Conservation (phyloP, 768 basidiomycete species). For the Lactarius hatsudake region DNA sequence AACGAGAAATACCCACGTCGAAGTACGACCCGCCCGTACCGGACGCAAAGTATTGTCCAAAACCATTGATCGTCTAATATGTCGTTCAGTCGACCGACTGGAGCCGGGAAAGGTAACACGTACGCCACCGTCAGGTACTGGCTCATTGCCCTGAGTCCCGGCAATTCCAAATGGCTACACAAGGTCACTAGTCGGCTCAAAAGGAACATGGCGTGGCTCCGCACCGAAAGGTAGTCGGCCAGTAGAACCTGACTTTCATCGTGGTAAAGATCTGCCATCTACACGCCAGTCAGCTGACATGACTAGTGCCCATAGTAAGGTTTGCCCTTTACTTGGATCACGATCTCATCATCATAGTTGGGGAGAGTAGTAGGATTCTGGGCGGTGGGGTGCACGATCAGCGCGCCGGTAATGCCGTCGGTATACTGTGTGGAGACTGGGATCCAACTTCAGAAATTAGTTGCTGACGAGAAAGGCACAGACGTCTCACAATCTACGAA, state of each 20-base stretch:
- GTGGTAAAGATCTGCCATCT: slow-evolving; percentile 39
- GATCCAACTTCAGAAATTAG: background rate
- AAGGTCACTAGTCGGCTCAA: background rate
- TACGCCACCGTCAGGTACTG: slow-evolving; percentile 37
- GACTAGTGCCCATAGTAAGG: background rate
- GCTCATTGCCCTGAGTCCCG: slow-evolving; percentile 36
- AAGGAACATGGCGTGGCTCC: slow-evolving; percentile 13
- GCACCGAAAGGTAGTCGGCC: slow-evolving; percentile 29
- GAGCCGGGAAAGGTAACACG: slow-evolving; percentile 3
- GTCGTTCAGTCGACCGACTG: background rate
- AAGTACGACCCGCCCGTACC: slow-evolving; percentile 34
- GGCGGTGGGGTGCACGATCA: slow-evolving; percentile 44
- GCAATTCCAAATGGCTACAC: slow-evolving; percentile 33
- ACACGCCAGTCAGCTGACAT: slow-evolving; percentile 28
- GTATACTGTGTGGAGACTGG: slow-evolving; percentile 40
- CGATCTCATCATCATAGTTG: slow-evolving; percentile 40
- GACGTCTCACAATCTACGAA: slow-evolving; percentile 28
- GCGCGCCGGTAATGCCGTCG: slow-evolving; percentile 49
- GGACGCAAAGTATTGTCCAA: slow-evolving; percentile 33
- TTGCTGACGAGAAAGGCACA: background rate
- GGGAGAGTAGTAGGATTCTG: slow-evolving; percentile 35
- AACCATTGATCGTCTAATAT: slow-evolving; percentile 34
- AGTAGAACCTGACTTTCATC: slow-evolving; percentile 31
- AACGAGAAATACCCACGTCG: slow-evolving; percentile 27
- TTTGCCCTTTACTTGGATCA: slow-evolving; percentile 27